phyloP scores from a whole-genome alignment of 2,329 filamentous ascomycete species.

The Ambrosiella cleistominuta region DNA sequence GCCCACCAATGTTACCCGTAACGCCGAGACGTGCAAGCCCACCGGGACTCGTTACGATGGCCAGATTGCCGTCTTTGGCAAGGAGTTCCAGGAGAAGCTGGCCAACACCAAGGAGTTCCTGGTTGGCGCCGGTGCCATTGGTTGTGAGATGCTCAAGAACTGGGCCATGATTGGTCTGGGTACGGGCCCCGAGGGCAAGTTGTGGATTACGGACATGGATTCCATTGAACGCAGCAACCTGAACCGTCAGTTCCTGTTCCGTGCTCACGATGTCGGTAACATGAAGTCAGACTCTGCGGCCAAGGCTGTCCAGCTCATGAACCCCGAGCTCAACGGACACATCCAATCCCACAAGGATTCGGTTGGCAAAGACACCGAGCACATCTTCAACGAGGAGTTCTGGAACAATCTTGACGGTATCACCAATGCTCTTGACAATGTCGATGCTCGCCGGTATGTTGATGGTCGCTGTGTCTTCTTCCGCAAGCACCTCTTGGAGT shows the following conservation, averaged over 20 bases:
- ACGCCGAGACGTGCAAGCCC: conserved; percentile 77
- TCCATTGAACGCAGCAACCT: conserved; percentile 98
- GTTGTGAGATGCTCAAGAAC: conserved; percentile 98
- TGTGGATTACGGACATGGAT: conserved; percentile 92
- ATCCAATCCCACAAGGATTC: conserved; percentile 76
- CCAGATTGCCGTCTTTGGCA: conserved; percentile 90
- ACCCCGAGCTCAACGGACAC: conserved; percentile 74
- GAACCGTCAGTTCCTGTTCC: conserved; percentile 93
- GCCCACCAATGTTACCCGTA: conserved; percentile 54
- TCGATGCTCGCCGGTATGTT: conserved; percentile 91
- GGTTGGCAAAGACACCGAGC: conserved; percentile 79
- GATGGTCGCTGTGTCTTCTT: conserved; percentile 96
- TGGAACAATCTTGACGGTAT: conserved; percentile 79
- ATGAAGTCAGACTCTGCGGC: conserved; percentile 95
- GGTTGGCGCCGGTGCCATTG: conserved; percentile 90
- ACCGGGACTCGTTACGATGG: conserved; percentile 79
- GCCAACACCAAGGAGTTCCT: conserved; percentile 82
- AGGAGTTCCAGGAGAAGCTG: conserved; percentile 85
- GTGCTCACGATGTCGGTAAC: conserved; percentile 78
- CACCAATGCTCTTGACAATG: conserved; percentile 93
- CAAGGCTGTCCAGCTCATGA: conserved; percentile 82
- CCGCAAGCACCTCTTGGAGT: conserved; percentile 89
- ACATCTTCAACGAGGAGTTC: conserved; percentile 86
- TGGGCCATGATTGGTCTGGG: conserved; percentile 98
- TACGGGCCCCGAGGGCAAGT: conserved; percentile 72